A percentile compares a stretch with the other conserved stretches of the same genome.
Conservation (phyloP, 352 stramenopile species). For the Globisporangium nagaii region DNA sequence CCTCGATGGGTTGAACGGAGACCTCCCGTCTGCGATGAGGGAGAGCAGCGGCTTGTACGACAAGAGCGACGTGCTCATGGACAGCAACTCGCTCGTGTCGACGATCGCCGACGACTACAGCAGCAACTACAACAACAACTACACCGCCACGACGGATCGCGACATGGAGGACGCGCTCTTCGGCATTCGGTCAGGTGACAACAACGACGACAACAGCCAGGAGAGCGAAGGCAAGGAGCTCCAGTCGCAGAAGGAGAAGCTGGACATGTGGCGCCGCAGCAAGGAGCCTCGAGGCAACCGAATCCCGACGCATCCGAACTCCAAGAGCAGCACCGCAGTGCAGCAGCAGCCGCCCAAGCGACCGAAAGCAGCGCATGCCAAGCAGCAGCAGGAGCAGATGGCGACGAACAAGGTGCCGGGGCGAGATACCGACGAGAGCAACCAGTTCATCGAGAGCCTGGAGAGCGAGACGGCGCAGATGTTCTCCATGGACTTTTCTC, state of each 20-base stretch:
- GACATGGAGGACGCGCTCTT: constrained; percentile 18
- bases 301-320: neutral
- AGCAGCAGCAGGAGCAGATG: constrained; percentile 18
- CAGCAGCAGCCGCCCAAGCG: constrained; percentile 9
- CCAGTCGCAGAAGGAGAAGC: constrained; percentile 18
- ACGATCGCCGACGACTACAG: constrained; percentile 1
- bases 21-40: neutral
- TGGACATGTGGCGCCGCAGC: constrained; percentile 17
- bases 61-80: constrained; percentile 5
- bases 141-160: neutral
- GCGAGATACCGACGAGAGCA: constrained; percentile 1
- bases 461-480: constrained; percentile 4
- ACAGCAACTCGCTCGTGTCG: neutral
- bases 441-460: constrained; percentile 14
- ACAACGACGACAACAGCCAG: constrained; percentile 5
- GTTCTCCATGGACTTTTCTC: constrained; percentile 13
- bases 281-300: constrained; percentile 8
- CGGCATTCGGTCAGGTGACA: neutral
- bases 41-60: neutral
- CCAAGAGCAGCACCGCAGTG: neutral
- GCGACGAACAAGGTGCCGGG: too few species aligned
- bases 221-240: neutral
- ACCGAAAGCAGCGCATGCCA: constrained; percentile 19
- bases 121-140: neutral
- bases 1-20: constrained; percentile 5